A percentile compares a stretch with the other conserved stretches of the same genome.
These are phyloP conservation scores for Pseudevernia furfuracea DNA, from an alignment of 495 filamentous ascomycete genomes.

Conservation along the genomic window DNA sequence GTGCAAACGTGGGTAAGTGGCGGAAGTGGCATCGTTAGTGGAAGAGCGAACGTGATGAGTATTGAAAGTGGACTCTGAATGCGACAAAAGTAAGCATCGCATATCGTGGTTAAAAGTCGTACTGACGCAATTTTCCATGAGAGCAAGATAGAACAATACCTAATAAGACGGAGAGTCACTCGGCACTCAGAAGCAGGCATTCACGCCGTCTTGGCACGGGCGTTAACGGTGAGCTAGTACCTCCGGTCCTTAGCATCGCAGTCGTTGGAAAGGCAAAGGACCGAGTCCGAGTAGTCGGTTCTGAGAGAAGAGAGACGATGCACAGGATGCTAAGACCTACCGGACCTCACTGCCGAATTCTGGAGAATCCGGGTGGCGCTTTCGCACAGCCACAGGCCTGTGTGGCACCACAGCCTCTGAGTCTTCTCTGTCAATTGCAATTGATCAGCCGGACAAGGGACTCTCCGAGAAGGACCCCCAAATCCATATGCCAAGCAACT, in stretches of 20 bases:
- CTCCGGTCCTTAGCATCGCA: background rate
- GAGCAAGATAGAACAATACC: background rate
- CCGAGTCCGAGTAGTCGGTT: background rate
- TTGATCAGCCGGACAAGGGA: background rate
- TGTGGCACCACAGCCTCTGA: background rate
- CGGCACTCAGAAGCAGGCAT: background rate
- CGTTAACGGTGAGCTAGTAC: background rate
- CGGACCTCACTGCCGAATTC: background rate
- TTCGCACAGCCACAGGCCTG: background rate
- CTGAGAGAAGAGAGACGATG: background rate
- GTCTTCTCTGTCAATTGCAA: too few species aligned
- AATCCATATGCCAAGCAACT: background rate
- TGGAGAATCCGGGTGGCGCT: background rate
- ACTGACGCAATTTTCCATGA: background rate
- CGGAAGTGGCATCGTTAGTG: background rate
- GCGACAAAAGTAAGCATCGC: too few species aligned
- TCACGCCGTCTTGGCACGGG: background rate
- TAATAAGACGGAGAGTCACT: too few species aligned
- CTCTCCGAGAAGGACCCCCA: background rate
- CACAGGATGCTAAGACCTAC: background rate
- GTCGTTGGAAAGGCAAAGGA: background rate
- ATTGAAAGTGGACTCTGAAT: background rate
- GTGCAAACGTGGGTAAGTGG: background rate
- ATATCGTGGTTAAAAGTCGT: background rate
- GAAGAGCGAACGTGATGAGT: background rate